phyloP scores from a whole-genome alignment of 371 early-diverging fungal species.

The Blakeslea trispora region DNA sequence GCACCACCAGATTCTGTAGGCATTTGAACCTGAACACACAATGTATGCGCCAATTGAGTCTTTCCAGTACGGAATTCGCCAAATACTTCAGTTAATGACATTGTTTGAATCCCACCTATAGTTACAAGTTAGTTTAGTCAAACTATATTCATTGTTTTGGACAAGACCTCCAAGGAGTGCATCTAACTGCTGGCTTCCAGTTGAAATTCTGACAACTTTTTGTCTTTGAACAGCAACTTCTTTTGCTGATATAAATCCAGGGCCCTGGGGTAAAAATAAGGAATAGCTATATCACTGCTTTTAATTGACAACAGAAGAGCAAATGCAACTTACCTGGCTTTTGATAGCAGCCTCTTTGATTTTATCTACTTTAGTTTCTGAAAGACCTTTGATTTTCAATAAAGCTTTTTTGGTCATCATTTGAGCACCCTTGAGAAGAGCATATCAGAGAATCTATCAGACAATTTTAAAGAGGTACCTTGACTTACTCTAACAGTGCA shows the following conservation, averaged over 20 bases:
- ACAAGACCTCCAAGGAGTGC: slow-evolving; percentile 75
- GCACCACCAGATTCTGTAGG: slow-evolving; percentile 66
- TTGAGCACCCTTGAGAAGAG: slow-evolving; percentile 65
- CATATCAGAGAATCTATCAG: neutral
- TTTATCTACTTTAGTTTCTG: slow-evolving; percentile 90
- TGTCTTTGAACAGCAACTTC: slow-evolving; percentile 78
- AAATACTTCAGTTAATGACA: slow-evolving; percentile 87
- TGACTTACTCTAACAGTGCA: slow-evolving; percentile 66
- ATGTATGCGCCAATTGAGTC: slow-evolving; percentile 78
- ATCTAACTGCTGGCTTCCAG: slow-evolving; percentile 92
- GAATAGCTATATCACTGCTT: too few relatives aligned
- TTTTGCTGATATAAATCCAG: slow-evolving; percentile 84
- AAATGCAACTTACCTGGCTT: slow-evolving; percentile 7
- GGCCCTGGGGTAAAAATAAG: slow-evolving; percentile 17
- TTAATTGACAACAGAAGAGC: slow-evolving; percentile 1
- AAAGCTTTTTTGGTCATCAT: slow-evolving; percentile 78
- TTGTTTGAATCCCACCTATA: slow-evolving; percentile 84
- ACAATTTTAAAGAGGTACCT: neutral
- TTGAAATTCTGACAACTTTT: slow-evolving; percentile 82
- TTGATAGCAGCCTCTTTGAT: slow-evolving; percentile 76
- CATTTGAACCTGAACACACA: slow-evolving; percentile 79
- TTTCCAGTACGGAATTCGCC: slow-evolving; percentile 86
- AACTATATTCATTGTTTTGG: too few relatives aligned
- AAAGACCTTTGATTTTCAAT: slow-evolving; percentile 77
- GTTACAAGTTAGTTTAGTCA: too few relatives aligned